These are phyloP conservation scores for Rhodosporidiobolus sp. DNA, from an alignment of 768 basidiomycete genomes.

Conservation along the genomic window DNA sequence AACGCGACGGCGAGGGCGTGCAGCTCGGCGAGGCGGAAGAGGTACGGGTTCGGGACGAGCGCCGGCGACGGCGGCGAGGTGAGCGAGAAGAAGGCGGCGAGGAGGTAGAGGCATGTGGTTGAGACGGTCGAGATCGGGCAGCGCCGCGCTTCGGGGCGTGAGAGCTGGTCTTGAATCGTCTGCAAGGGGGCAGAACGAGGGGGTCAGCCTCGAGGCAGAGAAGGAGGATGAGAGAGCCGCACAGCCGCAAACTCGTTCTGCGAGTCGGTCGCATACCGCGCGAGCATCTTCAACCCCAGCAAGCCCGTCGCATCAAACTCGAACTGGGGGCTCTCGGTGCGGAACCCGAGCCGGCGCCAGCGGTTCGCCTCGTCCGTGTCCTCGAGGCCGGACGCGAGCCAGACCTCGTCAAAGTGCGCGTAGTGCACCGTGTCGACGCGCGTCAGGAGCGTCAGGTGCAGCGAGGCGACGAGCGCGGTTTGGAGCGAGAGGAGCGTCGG, in stretches of 20 bases:
- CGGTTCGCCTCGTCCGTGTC: constrained; percentile 53
- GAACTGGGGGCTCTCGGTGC: constrained; percentile 65
- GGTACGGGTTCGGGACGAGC: constrained; percentile 78
- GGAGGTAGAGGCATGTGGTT: constrained; percentile 76
- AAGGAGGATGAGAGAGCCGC: background rate
- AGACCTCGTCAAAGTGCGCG: constrained; percentile 56
- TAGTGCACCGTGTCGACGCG: constrained; percentile 4
- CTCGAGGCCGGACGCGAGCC: constrained; percentile 51
- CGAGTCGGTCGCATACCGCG: constrained; percentile 66
- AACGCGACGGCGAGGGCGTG: constrained; percentile 78
- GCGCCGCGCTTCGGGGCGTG: constrained; percentile 66
- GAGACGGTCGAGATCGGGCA: constrained; percentile 82
- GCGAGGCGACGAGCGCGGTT: constrained; percentile 73
- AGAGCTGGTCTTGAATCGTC: constrained; percentile 76
- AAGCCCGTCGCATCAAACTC: constrained; percentile 78
- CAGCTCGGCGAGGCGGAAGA: constrained; percentile 76
- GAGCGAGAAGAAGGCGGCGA: constrained; percentile 80
- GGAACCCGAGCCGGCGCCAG: constrained; percentile 64
- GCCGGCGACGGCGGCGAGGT: constrained; percentile 67
- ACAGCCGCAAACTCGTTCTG: constrained; percentile 74
- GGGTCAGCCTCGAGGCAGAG: too few species aligned
- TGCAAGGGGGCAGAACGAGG: constrained; percentile 44
- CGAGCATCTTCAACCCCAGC: constrained; percentile 77
- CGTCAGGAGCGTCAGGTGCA: background rate
- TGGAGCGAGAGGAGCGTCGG: constrained; percentile 83